These are phyloP conservation scores for Aspergillus brunneoviolaceus DNA, from an alignment of 2,329 filamentous ascomycete genomes.

Conservation along the genomic window DNA sequence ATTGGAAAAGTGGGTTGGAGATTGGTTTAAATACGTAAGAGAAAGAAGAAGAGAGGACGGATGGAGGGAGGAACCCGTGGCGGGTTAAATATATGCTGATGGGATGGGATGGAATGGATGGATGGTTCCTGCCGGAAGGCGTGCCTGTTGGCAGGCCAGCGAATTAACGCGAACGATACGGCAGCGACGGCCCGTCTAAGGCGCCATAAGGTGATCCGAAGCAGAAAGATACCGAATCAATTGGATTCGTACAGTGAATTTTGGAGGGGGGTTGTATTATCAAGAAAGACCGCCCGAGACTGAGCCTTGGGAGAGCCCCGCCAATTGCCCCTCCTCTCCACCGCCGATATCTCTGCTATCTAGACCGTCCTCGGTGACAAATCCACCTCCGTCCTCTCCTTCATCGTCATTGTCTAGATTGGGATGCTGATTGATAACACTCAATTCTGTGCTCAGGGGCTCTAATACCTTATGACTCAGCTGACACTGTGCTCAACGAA, in stretches of 20 bases:
- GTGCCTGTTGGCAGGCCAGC: slow-evolving; percentile 10
- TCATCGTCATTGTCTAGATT: slow-evolving; percentile 6
- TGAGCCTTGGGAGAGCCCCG: slow-evolving; percentile 18
- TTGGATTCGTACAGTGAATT: slow-evolving; percentile 29
- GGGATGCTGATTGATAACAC: not conserved
- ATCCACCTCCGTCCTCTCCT: slow-evolving; percentile 13
- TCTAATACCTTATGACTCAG: not conserved
- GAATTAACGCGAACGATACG: slow-evolving; percentile 7
- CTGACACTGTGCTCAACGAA: not conserved
- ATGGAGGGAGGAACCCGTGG: slow-evolving; percentile 16
- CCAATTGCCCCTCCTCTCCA: slow-evolving; percentile 13
- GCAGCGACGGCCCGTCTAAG: slow-evolving; percentile 14
- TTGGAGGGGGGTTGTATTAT: slow-evolving; percentile 22
- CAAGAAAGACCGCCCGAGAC: slow-evolving; percentile 39
- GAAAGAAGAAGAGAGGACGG: slow-evolving; percentile 7
- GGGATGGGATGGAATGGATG: slow-evolving; percentile 1
- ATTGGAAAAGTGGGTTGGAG: slow-evolving; percentile 14
- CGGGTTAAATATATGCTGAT: slow-evolving; percentile 22
- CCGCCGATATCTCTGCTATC: slow-evolving; percentile 12
- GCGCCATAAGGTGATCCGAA: slow-evolving; percentile 34
- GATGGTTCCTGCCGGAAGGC: slow-evolving; percentile 17
- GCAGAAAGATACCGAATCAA: slow-evolving; percentile 39
- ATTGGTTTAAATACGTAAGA: slow-evolving; percentile 18
- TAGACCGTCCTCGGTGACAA: slow-evolving; percentile 23
- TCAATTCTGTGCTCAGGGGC: not conserved